A percentile compares a stretch with the other conserved stretches of the same genome.
Evolutionary conservation across 1,139 yeast species (phyloP).

Genomic region (Magnusiomyces suaveolens): DNA sequence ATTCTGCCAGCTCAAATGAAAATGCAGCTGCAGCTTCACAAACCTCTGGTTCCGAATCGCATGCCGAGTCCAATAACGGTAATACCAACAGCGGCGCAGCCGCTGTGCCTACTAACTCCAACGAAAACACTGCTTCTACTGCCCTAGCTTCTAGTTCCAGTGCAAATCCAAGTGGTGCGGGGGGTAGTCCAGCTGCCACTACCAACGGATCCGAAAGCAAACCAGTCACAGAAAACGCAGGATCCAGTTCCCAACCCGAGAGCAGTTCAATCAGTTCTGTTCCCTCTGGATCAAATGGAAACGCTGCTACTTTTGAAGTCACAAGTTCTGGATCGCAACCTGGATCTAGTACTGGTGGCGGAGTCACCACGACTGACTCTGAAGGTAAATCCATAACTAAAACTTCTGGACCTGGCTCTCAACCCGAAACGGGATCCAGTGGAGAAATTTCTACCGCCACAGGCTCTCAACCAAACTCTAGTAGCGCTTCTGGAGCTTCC

Average conservation of each 20-base stretch:
- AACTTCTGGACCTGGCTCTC: too few relatives aligned
- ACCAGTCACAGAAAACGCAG: background rate
- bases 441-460: too few relatives aligned
- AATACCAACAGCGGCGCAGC: too few relatives aligned
- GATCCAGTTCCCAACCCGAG: too few relatives aligned
- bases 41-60: background rate
- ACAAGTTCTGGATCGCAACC: background rate
- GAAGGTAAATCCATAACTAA: slow-evolving; percentile 3
- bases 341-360: slow-evolving; percentile 6
- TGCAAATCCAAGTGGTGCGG: too few relatives aligned
- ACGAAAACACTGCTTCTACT: too few relatives aligned
- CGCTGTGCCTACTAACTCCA: too few relatives aligned
- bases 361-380: slow-evolving; percentile 2
- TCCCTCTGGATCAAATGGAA: background rate
- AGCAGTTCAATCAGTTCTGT: background rate
- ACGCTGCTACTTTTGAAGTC: slow-evolving; percentile 10
- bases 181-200: too few relatives aligned
- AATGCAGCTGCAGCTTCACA: background rate
- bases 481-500: too few relatives aligned
- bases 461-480: too few relatives aligned
- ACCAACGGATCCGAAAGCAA: background rate
- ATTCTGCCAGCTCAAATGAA: background rate
- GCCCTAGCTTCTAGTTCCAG: background rate
- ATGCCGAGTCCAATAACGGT: background rate
- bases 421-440: background rate